A percentile compares a stretch with the other conserved stretches of the same genome.
Conservation (phyloP, 345 rosid genomes). For the Nephelium lappaceum region DNA sequence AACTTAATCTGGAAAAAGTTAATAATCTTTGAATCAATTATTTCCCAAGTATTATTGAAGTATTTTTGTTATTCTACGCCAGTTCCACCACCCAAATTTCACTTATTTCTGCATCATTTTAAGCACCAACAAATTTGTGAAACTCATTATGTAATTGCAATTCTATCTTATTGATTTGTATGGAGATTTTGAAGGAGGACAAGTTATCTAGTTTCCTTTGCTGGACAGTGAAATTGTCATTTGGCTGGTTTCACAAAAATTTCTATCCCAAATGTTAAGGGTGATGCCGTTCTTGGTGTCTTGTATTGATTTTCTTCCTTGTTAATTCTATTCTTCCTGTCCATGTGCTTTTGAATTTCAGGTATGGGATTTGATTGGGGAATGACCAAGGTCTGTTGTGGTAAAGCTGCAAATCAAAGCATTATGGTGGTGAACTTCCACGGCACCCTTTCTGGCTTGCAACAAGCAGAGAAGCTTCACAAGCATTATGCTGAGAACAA, state of each 20-base stretch:
- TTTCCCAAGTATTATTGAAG: too few species aligned
- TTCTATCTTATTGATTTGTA: not conserved
- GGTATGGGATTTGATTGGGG: conserved; percentile 41
- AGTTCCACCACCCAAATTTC: too few species aligned
- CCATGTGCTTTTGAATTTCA: conserved; percentile 20
- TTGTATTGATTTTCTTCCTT: conserved; percentile 12
- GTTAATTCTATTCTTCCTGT: conserved; percentile 12
- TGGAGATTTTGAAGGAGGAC: conserved; percentile 7
- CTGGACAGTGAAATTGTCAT: conserved; percentile 14
- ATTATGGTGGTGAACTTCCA: conserved; percentile 46
- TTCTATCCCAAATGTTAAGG: conserved; percentile 10
- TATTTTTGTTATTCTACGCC: too few species aligned
- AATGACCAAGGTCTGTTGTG: conserved; percentile 39
- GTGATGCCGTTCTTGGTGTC: not conserved
- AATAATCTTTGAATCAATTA: too few species aligned
- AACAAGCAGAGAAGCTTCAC: conserved; percentile 53
- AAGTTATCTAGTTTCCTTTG: not conserved
- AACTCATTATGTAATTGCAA: not conserved
- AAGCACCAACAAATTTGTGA: not conserved
- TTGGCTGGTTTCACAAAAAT: conserved; percentile 8
- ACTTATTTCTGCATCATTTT: too few species aligned
- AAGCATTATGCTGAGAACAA: conserved; percentile 32
- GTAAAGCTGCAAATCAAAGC: conserved; percentile 54
- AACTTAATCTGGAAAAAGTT: not conserved
- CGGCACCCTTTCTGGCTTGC: conserved; percentile 47